Evolutionary conservation across 179 eudicot species (phyloP).

Genomic region (Beta lomatogona): DNA sequence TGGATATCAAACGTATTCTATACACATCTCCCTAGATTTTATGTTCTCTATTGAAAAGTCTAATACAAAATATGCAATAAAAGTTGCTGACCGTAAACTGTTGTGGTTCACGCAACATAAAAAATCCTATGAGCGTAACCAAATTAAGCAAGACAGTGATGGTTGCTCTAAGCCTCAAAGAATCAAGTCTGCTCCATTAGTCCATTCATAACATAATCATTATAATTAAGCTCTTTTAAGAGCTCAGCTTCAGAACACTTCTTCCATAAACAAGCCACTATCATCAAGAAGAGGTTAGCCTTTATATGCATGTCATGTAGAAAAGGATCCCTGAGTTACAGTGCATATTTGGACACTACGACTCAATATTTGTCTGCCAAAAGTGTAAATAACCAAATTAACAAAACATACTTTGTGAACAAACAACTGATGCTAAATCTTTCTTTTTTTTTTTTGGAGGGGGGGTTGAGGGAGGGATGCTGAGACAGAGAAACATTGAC

Average conservation of each 20-base stretch:
- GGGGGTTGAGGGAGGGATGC: not conserved
- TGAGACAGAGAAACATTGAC: not conserved
- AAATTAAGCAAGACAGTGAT: not conserved
- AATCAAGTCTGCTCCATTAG: not conserved
- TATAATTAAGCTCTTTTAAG: not conserved
- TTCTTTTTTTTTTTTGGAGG: not conserved
- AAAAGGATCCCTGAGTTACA: not conserved
- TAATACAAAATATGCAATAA: too few relatives aligned
- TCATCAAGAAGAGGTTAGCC: not conserved
- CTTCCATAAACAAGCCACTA: too few relatives aligned
- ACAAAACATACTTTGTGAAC: not conserved
- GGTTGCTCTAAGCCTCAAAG: not conserved
- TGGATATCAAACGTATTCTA: not conserved
- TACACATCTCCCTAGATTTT: not conserved
- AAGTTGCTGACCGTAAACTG: too few relatives aligned
- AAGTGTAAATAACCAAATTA: not conserved
- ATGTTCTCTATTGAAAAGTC: not conserved
- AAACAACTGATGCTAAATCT: not conserved
- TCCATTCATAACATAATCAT: not conserved
- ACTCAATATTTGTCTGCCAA: not conserved
- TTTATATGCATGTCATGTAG: not conserved
- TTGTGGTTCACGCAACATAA: too few relatives aligned
- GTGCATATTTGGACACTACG: too few relatives aligned
- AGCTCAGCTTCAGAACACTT: not conserved
- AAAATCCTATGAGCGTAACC: too few relatives aligned